Base-by-base conservation (phyloP, 495 filamentous ascomycete genomes). In the Xylaria palmicola region DNA sequence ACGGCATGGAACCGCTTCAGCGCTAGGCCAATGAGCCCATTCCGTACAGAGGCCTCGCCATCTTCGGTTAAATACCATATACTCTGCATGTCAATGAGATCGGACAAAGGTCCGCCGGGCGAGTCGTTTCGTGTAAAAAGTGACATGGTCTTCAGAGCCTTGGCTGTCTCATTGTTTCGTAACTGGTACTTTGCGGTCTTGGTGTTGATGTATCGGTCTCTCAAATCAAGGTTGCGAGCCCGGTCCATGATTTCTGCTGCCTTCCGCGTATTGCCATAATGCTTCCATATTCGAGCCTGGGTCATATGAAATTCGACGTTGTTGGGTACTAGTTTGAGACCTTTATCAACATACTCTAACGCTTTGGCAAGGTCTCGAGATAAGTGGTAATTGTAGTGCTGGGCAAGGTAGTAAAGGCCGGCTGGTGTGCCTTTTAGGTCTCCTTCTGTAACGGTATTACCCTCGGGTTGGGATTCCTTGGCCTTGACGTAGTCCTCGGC, bases 181-280 rank as follows among this genome's bases (percentile, higher is more conserved):
- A 99, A 83, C 68, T 93, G 92, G 72, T 99, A 99, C 73, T 99
- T 98, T 30, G 95, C 92, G 20, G 91, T 88, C 78, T 99, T 99
- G 50, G 91, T 91, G 79, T 99, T 99, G 79, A 98, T 98, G 72
- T 97, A 94, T 24, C 94, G 89, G 71, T 99, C 94, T 75, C 86
- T 90, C 47, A 86, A 84, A 68, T 99, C 94, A 58, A 97, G 78
- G 34, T 82, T 78, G 30, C 94, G 84, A 6, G 95, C 94, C 56
- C 91, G 79, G 63, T 97, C 88, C 92, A 99, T 98, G 29, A 85
- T 84, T 63, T 91, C 86, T 1, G 92, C 85, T 6, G 94, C 95
- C 75, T 91, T 91, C 62, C 84, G 79, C 1, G 82, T 73, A 69
- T 96, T 86, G 13, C 94, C 94, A 57, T 86, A 81, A 70, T 99